Evolutionary conservation across 2,329 filamentous ascomycete genomes (phyloP), one percentile per base, ranked within the genome.

Genomic region (Pyrenophora graminea): DNA sequence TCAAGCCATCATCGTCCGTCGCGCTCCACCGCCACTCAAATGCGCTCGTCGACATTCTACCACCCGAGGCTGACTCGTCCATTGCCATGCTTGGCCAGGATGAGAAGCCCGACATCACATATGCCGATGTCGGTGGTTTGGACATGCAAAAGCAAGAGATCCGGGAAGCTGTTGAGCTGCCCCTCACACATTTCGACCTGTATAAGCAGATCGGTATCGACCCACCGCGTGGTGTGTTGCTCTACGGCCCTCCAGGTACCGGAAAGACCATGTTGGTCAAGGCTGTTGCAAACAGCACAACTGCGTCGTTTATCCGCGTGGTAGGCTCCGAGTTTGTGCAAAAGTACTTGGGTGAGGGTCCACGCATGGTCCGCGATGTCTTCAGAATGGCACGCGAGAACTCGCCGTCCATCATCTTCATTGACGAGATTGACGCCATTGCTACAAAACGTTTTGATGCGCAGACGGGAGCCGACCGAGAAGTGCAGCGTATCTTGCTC

Each of bases 61-160:
- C 94, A n/a, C 94, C 94, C 3, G 94, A 99, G 80, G 94, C 94
- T 55, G 94, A 99, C 78, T 97, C 92, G 32, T 97, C 92, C 33
- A 99, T 99, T 73, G 94, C 94, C 61, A 99, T 99, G 94, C 84
- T 99, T 46, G 93, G 93, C 55, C 84, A 88, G 50, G 90, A 96
- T 70, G 94, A 99, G 83, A 99, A 97, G 82, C 94, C 94, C 30
- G 94, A 99, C 75, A 90, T 99, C 53, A 96, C 92, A 37, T 99
- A 99, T 69, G 93, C 92, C 56, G 94, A 99, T 75, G 94, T 99
- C 56, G 94, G 94, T 80, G 94, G 94, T 41, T 79, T 97, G 61
- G 94, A 99, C 69, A 99, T 99, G 94, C 94, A 99, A 79, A 99
- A 99, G 81, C 94, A 99, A 79, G 94, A 99, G 77, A 99, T 99